phyloP scores from a whole-genome alignment of 2,329 filamentous ascomycete genomes.

The Claviceps capensis region DNA sequence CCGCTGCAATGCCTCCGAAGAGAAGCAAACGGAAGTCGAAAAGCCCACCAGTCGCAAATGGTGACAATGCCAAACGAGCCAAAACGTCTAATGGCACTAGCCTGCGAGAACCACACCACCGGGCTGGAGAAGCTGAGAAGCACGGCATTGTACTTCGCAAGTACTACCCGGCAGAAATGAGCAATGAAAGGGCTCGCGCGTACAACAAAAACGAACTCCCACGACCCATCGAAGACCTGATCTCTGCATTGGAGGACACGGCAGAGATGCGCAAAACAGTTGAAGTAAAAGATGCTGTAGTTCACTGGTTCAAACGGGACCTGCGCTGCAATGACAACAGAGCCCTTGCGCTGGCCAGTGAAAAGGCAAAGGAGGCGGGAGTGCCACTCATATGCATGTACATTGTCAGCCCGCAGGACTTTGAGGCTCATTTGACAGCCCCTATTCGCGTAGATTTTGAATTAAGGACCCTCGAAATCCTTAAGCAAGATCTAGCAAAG shows the following conservation, averaged over 20 bases:
- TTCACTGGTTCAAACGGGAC: constrained; percentile 89
- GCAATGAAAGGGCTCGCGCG: constrained; percentile 58
- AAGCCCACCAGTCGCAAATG: constrained; percentile 11
- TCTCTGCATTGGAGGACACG: constrained; percentile 48
- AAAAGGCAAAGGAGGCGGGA: constrained; percentile 48
- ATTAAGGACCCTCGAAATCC: constrained; percentile 51
- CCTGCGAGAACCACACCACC: constrained; percentile 32
- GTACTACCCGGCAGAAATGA: constrained; percentile 81
- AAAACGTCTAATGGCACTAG: constrained; percentile 21
- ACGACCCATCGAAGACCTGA: constrained; percentile 58
- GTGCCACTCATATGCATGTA: constrained; percentile 67
- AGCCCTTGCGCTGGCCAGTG: constrained; percentile 50
- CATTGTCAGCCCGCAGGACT: constrained; percentile 70
- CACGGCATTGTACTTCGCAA: constrained; percentile 54
- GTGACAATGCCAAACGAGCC: constrained; percentile 18
- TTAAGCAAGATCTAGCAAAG: constrained; percentile 53
- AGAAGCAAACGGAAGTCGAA: constrained; percentile 17
- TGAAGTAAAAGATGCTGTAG: constrained; percentile 45
- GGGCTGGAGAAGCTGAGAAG: constrained; percentile 31
- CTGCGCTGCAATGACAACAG: constrained; percentile 63
- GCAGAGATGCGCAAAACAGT: constrained; percentile 36
- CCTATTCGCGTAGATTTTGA: constrained; percentile 68
- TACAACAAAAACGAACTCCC: constrained; percentile 59
- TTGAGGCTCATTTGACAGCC: constrained; percentile 64
- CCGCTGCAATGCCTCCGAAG: constrained; percentile 16